These are phyloP conservation scores for Trichophyton mentagrophytes DNA, from an alignment of 2,329 filamentous ascomycete genomes.

Conservation along the genomic window DNA sequence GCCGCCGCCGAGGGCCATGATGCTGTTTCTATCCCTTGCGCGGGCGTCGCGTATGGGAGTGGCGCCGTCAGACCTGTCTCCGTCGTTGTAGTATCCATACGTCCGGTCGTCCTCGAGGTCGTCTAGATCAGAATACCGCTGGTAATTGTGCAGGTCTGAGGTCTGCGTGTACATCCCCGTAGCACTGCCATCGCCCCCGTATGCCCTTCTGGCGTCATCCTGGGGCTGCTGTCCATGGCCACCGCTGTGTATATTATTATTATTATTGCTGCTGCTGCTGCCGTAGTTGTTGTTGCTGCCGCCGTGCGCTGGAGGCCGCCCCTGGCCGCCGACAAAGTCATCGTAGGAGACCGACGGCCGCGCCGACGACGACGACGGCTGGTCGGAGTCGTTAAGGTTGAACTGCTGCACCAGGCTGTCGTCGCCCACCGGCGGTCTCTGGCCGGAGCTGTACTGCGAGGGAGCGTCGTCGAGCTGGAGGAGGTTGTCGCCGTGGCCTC, in stretches of 20 bases:
- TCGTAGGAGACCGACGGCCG: constrained; percentile 89
- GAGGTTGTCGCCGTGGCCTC: constrained; percentile 30
- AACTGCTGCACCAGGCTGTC: constrained; percentile 67
- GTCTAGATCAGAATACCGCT: constrained; percentile 81
- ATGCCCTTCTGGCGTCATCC: constrained; percentile 5
- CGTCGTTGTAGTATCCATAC: constrained; percentile 57
- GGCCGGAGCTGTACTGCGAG: constrained; percentile 55
- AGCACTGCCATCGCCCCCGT: constrained; percentile 2
- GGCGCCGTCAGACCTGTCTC: constrained; percentile 27
- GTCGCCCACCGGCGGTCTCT: constrained; percentile 66
- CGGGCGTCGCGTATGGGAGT: constrained; percentile 30
- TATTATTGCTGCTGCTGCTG: constrained; percentile 20
- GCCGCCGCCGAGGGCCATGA: constrained; percentile 74
- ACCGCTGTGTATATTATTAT: constrained; percentile 17
- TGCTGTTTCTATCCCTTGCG: constrained; percentile 72
- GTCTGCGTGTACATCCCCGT: constrained; percentile 55
- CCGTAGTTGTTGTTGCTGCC: constrained; percentile 15
- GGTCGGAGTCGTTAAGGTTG: constrained; percentile 54
- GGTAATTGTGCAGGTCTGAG: constrained; percentile 75
- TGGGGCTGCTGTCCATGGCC: not conserved
- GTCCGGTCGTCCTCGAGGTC: constrained; percentile 70
- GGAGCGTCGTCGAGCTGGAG: constrained; percentile 30
- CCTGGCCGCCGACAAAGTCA: constrained; percentile 68
- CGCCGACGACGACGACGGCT: constrained; percentile 43
- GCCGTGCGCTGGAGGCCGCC: constrained; percentile 36